Base-by-base conservation (phyloP, 2,329 filamentous ascomycete species). In the Monilinia polystroma region DNA sequence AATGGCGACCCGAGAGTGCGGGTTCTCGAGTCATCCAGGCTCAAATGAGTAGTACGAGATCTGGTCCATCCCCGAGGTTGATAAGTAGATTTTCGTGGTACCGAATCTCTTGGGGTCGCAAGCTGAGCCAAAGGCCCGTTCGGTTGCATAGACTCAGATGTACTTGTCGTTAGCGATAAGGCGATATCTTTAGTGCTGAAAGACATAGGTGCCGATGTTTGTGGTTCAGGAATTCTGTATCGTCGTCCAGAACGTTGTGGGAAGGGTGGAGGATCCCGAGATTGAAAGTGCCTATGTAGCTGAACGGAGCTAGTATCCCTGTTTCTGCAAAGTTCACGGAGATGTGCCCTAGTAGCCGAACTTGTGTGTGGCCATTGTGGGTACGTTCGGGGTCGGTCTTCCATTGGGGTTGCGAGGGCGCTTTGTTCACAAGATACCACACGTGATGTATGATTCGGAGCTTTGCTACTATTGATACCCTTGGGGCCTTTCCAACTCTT, bases 401-500 rank as follows among this genome's bases (percentile, higher is more conserved):
- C 81, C 12, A 83, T 87, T 7, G 85, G 85, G 1, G 85, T 88
- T 57, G 78, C 80, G 73, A 83, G 86, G 26, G 83, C 81, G 72
- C 83, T 86, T 73, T 82, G 82, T 63, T 70, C 72, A 49, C 11
- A 51, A n/a, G 72, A 70, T 53, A 69, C 68, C 56, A 20, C 60
- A 67, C 69, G 66, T 70, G 73, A 71, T 53, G 55, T 16, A 4
- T 60, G 32, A 47, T 38, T 35, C 14, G 18, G 43, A 38, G 47
- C 18, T 38, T 49, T 32, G 32, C 55, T 16, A 38, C 38, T 43
- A n/a, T 60, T 58, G 32, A 63, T 70, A 23, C 70, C 68, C 69
- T 82, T 86, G 3, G 84, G 81, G 1, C 86, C 87, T 74, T 86
- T 89, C 87, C 87, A 90, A 72, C 84, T 89, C 73, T 85, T 81